Base-by-base conservation (phyloP, 768 basidiomycete genomes). In the Imleria badia region DNA sequence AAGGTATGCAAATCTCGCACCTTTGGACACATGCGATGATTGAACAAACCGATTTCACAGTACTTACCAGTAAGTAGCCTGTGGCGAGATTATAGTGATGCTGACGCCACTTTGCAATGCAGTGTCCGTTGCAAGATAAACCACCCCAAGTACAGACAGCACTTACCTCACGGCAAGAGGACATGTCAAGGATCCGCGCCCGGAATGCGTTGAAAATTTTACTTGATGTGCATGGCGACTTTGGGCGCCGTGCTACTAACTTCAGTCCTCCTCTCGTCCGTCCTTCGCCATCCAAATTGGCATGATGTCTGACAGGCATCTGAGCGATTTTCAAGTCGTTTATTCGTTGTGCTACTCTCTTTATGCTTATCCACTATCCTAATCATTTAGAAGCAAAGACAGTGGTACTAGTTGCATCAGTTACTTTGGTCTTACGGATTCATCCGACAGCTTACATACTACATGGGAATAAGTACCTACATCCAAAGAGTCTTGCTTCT, bases 151-250 rank as follows among this genome's bases (percentile, higher is more conserved):
- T 87, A 56, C 83, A 86, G 70, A 94, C 85, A 17, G 81, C 77
- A 51, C 81, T 88, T 52, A 91, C 82, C 8, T 79, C 83, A 52
- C 81, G 82, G 51, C 81, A 82, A 36, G 89, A 91, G 62, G 96
- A 98, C 54, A 79, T 98, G 74, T 83, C 93, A 30, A 85, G 87
- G 67, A 82, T 96, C 40, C 83, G 97, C 51, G 96, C 97, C 19
- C 81, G 96, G 53, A 98, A 98, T 77, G 96, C 94, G 14, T 81
- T 99, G 65, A 94, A 94, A 72, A 93, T 94, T 55, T 72, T 94
- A 58, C 75, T 94, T 66, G 93, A 94, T 63, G 88, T 91, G 36
- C 91, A 92, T 72, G 89, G 90, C n/a, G 90, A 94, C 69, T 89
- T 93, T 74, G 87, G 87, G 23, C 78, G 83, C 46, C 79, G 82